These are phyloP conservation scores for Coniferiporia weirii DNA, from an alignment of 1,284 basidiomycete species.

Conservation along the genomic window DNA sequence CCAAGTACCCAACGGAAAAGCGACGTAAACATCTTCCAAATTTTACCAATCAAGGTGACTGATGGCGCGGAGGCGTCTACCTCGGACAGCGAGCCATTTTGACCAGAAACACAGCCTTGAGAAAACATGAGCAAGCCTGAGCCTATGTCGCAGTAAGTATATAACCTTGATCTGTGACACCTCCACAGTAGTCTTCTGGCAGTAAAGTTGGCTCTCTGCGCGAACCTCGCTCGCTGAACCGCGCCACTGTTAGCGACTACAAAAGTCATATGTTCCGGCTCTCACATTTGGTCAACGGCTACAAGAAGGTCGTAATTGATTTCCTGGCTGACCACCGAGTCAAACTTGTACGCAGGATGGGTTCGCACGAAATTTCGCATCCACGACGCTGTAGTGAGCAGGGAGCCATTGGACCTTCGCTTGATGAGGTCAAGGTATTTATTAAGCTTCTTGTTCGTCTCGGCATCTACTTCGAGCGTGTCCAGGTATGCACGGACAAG, in stretches of 20 bases:
- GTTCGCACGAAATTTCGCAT: conserved; percentile 86
- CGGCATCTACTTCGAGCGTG: conserved; percentile 74
- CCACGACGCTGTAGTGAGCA: conserved; percentile 92
- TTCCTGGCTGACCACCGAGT: conserved; percentile 85
- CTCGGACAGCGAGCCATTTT: not conserved
- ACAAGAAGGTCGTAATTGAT: conserved; percentile 94
- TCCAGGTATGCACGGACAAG: conserved; percentile 87
- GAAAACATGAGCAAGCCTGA: not conserved
- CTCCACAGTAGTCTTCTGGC: conserved; percentile 51
- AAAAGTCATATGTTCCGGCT: not conserved
- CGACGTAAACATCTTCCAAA: conserved; percentile 9
- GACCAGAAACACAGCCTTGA: conserved; percentile 10
- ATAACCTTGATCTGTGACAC: conserved; percentile 22
- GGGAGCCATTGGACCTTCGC: conserved; percentile 72
- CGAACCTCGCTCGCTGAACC: conserved; percentile 64
- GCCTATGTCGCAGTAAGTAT: not conserved
- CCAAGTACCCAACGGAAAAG: conserved; percentile 7
- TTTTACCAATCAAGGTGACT: conserved; percentile 1
- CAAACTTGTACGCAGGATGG: conserved; percentile 87
- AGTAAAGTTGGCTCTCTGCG: conserved; percentile 60
- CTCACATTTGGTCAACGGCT: conserved; percentile 90
- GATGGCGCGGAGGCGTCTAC: not conserved
- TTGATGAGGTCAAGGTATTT: conserved; percentile 79
- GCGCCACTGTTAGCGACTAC: not conserved
- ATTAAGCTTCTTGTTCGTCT: conserved; percentile 62